A percentile compares a stretch with the other conserved stretches of the same genome.
phyloP scores from a whole-genome alignment of 2,329 filamentous ascomycete species.

The Penicillium sp. region DNA sequence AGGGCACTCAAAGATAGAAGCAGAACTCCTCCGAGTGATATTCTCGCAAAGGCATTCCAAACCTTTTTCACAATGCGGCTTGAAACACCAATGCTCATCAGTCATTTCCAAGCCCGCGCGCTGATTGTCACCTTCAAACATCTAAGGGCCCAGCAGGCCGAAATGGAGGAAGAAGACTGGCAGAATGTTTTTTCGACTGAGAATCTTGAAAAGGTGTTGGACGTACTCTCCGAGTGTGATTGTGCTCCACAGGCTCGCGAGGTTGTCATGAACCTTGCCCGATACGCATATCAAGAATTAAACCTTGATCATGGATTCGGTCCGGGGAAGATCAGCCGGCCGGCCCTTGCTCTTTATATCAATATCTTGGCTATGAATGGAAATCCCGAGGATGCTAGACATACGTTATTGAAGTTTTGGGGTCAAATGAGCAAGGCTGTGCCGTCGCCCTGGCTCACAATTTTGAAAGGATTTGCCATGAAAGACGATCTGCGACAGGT shows the following conservation, averaged over 20 bases:
- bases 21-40: slow-evolving; percentile 61
- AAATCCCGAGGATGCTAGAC: slow-evolving; percentile 53
- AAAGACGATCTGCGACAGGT: slow-evolving; percentile 57
- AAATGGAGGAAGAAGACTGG: slow-evolving; percentile 32
- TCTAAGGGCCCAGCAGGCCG: slow-evolving; percentile 45
- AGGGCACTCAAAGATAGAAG: slow-evolving; percentile 61
- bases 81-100: slow-evolving; percentile 54
- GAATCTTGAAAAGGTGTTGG: slow-evolving; percentile 41
- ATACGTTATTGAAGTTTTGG: slow-evolving; percentile 45
- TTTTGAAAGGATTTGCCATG: slow-evolving; percentile 61
- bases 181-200: slow-evolving; percentile 39
- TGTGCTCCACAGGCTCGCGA: slow-evolving; percentile 38
- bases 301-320: slow-evolving; percentile 44
- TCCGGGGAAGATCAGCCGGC: slow-evolving; percentile 33
- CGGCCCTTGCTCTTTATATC: slow-evolving; percentile 48
- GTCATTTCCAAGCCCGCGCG: slow-evolving; percentile 63
- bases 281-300: slow-evolving; percentile 35
- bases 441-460: slow-evolving; percentile 45
- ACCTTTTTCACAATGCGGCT: slow-evolving; percentile 60
- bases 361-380: slow-evolving; percentile 55
- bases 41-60: slow-evolving; percentile 64
- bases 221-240: slow-evolving; percentile 36
- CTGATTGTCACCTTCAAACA: slow-evolving; percentile 60
- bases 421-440: slow-evolving; percentile 29
- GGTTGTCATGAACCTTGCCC: slow-evolving; percentile 41